phyloP scores from a whole-genome alignment of 1,139 yeast species.

The Yamadazyma kanchanaburiensis region DNA sequence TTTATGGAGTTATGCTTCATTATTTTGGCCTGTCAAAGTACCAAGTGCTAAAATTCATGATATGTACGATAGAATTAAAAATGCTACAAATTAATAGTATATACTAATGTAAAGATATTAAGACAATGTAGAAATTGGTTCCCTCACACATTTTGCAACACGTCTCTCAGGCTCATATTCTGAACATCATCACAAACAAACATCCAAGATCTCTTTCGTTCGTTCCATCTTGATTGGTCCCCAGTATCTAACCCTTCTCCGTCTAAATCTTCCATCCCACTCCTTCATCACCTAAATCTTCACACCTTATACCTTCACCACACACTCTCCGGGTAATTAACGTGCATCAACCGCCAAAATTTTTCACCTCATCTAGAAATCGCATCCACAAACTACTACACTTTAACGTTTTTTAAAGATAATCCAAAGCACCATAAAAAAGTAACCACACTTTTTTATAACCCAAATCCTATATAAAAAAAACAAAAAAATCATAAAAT shows the following conservation, averaged over 20 bases:
- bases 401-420: neutral
- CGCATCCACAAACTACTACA: conserved; percentile 2
- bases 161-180: no score
- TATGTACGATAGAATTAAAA: conserved; percentile 73
- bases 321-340: conserved; percentile 2
- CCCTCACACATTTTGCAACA: neutral
- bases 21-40: conserved; percentile 94
- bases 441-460: conserved; percentile 1
- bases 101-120: neutral
- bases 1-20: conserved; percentile 87
- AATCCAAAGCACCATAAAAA: conserved; percentile 2
- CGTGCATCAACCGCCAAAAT: conserved; percentile 5
- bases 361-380: conserved; percentile 6
- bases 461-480: conserved; percentile 3
- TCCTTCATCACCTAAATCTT: no score
- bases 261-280: no score
- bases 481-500: conserved; percentile 10
- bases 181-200: no score
- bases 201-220: no score
- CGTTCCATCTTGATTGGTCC: no score
- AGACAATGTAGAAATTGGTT: neutral
- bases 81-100: conserved; percentile 5
- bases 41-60: conserved; percentile 74
- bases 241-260: no score
- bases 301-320: no score